phyloP scores from a whole-genome alignment of 75 land plant genomes.

The Selaginella moellendorffii region DNA sequence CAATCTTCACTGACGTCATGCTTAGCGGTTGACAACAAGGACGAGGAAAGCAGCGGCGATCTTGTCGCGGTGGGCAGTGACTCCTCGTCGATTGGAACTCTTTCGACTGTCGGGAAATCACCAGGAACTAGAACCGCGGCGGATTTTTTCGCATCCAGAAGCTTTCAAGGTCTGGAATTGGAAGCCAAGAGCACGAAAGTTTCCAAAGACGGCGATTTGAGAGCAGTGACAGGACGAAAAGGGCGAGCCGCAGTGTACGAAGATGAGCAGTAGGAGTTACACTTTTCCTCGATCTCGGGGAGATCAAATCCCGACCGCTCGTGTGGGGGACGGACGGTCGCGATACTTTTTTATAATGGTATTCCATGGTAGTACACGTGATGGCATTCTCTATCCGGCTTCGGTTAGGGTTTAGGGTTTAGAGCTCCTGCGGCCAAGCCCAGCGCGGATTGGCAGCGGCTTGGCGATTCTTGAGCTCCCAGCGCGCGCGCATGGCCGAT shows the following conservation, averaged over 20 bases:
- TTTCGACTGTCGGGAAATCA: conserved; percentile 11
- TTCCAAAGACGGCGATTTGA: too few relatives aligned
- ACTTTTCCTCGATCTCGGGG: neutral
- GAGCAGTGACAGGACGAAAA: neutral
- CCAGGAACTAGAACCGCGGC: conserved; percentile 33
- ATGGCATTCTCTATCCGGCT: neutral
- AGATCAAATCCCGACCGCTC: neutral
- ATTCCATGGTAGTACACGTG: neutral
- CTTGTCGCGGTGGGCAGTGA: neutral
- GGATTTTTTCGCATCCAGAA: conserved; percentile 47
- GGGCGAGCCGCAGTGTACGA: neutral
- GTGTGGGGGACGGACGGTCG: too few relatives aligned
- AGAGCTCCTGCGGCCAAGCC: neutral
- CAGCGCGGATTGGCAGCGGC: neutral
- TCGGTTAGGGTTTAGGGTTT: neutral
- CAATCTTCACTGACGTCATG: too few relatives aligned
- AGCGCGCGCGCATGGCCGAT: neutral
- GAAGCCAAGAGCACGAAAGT: too few relatives aligned
- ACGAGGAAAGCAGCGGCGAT: neutral
- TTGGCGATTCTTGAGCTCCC: too few relatives aligned
- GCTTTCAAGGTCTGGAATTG: conserved; percentile 57
- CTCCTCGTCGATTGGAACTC: neutral
- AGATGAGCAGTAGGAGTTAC: neutral
- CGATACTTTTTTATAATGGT: too few relatives aligned
- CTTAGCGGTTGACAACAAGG: conserved; percentile 31